Evolutionary conservation across 331 rosid species (phyloP), one percentile per base, ranked within the genome.

Genomic region (Pyracantha coccinea): DNA sequence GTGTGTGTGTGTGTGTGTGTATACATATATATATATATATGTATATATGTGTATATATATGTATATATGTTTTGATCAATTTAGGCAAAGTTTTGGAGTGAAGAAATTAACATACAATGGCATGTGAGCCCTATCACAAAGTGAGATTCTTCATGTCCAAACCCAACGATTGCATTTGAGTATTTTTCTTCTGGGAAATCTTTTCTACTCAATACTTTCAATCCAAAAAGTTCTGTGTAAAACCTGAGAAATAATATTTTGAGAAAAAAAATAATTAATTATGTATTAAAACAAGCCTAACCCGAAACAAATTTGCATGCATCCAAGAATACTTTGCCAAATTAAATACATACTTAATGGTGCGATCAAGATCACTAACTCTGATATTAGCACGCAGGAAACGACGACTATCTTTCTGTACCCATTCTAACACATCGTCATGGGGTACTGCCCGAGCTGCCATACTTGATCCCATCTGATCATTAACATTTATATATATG

Each of bases 111-210:
- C 68, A 17, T 62, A 62, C 44, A 44, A 5, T 28, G 41, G 31
- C 7, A n/a, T 52, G 10, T 64, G 24, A 75, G 50, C 54, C 47
- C 52, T 60, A 75, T 33, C 44, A 52, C 64, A 65, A 75, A 75
- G 3, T 75, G 72, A 63, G 78, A 44, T 29, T 64, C 72, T 75
- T 52, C 54, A 47, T 64, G 52, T 33, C 72, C 72, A 64, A 75
- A 65, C 24, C 78, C 78, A 13, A 75, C 14, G 21, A 75, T 15
- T 9, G 78, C 78, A 28, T 21, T 8, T 12, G 78, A 75, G 72
- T 50, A 31, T 8, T 75, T 65, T 23, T 32, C 72, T 65, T 31
- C 55, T 21, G 55, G 66, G 64, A 31, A 33, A 4, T 75, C 72
- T 31, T 55, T 16, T 75, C 70, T 64, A 10, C 65, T 52, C 66